Evolutionary conservation across 148 eudicot species (phyloP).

Genomic region (Arbutus unedo): DNA sequence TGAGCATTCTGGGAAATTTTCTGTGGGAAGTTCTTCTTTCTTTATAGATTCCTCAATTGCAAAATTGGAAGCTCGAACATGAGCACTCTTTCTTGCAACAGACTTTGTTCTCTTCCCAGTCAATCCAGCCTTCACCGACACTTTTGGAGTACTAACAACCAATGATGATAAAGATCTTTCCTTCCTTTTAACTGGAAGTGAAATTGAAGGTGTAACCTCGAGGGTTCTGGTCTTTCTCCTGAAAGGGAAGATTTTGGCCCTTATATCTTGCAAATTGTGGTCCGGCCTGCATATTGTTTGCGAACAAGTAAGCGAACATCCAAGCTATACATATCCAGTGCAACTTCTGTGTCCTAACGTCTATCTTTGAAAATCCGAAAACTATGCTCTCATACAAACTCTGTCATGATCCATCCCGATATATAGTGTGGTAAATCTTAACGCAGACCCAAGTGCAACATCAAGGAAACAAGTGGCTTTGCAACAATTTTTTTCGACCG

Average conservation of each 20-base stretch:
- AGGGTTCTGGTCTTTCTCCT: constrained; percentile 51
- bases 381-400: too few species aligned
- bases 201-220: constrained; percentile 42
- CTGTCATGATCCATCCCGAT: too few species aligned
- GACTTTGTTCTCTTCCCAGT: constrained; percentile 61
- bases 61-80: constrained; percentile 41
- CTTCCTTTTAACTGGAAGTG: constrained; percentile 63
- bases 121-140: constrained; percentile 44
- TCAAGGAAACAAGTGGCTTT: neutral
- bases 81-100: constrained; percentile 44
- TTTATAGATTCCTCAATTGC: constrained; percentile 35
- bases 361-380: too few species aligned
- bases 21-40: constrained; percentile 47
- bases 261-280: constrained; percentile 69
- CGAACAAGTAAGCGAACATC: neutral
- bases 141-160: constrained; percentile 67
- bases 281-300: constrained; percentile 52
- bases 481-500: neutral
- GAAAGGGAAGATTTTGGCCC: constrained; percentile 57
- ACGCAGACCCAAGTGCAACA: neutral
- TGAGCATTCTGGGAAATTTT: constrained; percentile 39
- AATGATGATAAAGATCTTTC: constrained; percentile 74
- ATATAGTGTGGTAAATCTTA: neutral
- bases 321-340: too few species aligned
- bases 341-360: too few species aligned